Base-by-base conservation (phyloP, 2,329 filamentous ascomycete genomes). In the Alternaria infectoria region DNA sequence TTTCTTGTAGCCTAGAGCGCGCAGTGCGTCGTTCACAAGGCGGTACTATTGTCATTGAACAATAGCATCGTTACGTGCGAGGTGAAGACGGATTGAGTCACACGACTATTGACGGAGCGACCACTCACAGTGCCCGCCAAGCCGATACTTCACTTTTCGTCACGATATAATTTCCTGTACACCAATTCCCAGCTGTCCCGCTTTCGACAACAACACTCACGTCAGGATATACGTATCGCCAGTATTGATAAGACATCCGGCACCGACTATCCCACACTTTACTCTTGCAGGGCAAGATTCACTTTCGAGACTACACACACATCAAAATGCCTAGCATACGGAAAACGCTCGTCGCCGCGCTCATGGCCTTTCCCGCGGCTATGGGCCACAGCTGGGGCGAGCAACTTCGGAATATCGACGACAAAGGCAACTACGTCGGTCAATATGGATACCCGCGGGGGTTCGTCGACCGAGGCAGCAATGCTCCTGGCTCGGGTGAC, bases 311-410 rank as follows among this genome's bases (percentile, higher is more conserved):
- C 0, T 17, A 17, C 36, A 40, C 36, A 40, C 36, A 45, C 23
- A 44, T 17, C 58, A 71, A 45, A 19, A 77, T 74, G 73, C 66
- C 65, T 50, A 63, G 63, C 62, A 63, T 69, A 46, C 57, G 66
- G 45, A 56, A 52, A 46, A 54, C 66, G 15, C 40, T 65, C 30
- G 23, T 70, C 19, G 71, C 69, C 40, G 70, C 61, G 54, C 56
- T 76, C 57, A 67, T 62, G 46, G 63, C 69, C 61, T 65, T 65
- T 5, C 71, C 74, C 5, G 45, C 66, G 23, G 69, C 67, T 15
- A 23, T 69, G 45, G 76, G 71, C 8, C 95, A 97, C 81, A 91
- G 89, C 17, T 97, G 94, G 94, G 86, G 95, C 51, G 93, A 97
- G 80, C 84, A 90, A 72, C 84, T 95, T 54, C 87, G 85, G 65